Base-by-base conservation (phyloP, 78 protist genomes). In the Dictyostelium firmibasis region DNA sequence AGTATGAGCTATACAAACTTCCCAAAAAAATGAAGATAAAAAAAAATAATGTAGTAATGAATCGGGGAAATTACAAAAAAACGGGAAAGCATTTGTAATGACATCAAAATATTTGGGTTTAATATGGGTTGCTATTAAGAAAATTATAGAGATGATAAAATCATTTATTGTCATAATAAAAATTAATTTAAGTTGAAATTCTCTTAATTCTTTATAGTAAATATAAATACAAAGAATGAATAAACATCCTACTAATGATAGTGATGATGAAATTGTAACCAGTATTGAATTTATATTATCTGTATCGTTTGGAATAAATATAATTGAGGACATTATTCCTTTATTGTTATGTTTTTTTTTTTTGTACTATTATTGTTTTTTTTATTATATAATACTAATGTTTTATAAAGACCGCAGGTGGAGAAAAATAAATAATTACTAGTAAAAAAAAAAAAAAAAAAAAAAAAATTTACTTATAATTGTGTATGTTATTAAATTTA, bases 101-200 rank as follows among this genome's bases (percentile, higher is more conserved):
- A 23, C 64, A 13, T 86, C 47, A 16, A 38, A 86, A 20, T n/a
- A 29, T 27, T 31, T 6, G 11, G 36, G 4, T 33, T 25, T 18
- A 0, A 86, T 13, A 60, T 86, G 81, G 2, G 92, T 76, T 20
- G 67, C 44, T 3, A 86, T 41, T 13, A 86, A 36, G 47, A 76
- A 86, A 77, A 86, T 86, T 20, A 86, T 27, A n/a, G 92, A 74
- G 25, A 86, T 86, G 5, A 86, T 50, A 16, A 76, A 53, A 76
- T 86, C 92, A n/a, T 86, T 86, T 25, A 86, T 23, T 14, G 92
- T 77, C 27, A 86, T 82, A 33, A 86, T 86, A 47, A 86, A 86
- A 13, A 86, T 79, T 25, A 86, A 25, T 31, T 86, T 86, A 3
- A 86, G 25, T n/a, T 76, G 82, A 75, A 86, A 86, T 31, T 86